Evolutionary conservation across 2,329 filamentous ascomycete species (phyloP).

Genomic region (Hortaea werneckii): DNA sequence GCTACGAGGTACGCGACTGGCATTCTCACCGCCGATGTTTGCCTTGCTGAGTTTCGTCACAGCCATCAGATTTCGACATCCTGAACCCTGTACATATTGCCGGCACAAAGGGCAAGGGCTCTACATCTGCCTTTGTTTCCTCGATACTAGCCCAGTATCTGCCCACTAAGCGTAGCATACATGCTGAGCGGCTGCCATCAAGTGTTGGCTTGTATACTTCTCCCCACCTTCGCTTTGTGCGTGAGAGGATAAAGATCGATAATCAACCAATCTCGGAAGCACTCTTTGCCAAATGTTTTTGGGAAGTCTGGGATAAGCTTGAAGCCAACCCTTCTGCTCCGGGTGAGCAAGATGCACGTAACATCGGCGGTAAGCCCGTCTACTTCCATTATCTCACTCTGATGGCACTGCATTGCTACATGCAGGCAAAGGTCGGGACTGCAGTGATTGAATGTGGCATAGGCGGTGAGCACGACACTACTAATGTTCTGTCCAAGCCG

Average conservation of each 20-base stretch:
- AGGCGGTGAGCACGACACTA: constrained; percentile 86
- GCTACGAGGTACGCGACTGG: constrained; percentile 54
- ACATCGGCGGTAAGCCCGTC: constrained; percentile 59
- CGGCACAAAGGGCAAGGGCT: constrained; percentile 91
- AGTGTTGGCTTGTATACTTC: constrained; percentile 70
- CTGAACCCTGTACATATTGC: constrained; percentile 70
- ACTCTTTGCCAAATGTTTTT: constrained; percentile 68
- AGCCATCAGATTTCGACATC: constrained; percentile 52
- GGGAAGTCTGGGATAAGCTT: constrained; percentile 68
- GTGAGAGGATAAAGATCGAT: constrained; percentile 76
- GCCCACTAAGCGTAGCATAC: constrained; percentile 26
- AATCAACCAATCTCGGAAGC: constrained; percentile 58
- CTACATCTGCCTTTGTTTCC: constrained; percentile 73
- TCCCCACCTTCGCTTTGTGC: constrained; percentile 71
- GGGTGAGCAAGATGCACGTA: constrained; percentile 39
- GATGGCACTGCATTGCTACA: constrained; percentile 74
- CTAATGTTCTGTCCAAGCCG: constrained; percentile 68
- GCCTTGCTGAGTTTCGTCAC: too few species aligned
- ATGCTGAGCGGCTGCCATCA: constrained; percentile 17
- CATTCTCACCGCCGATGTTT: too few species aligned
- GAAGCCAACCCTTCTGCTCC: constrained; percentile 39
- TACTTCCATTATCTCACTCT: constrained; percentile 91
- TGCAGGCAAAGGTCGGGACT: constrained; percentile 62
- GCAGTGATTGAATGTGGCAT: constrained; percentile 90
- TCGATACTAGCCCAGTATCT: constrained; percentile 61